Percentiles rank a stretch among this genome's conserved stretches.
Evolutionary conservation across 1,139 yeast genomes (phyloP).

Genomic region (Nakaseomyces kungkrabaensis): DNA sequence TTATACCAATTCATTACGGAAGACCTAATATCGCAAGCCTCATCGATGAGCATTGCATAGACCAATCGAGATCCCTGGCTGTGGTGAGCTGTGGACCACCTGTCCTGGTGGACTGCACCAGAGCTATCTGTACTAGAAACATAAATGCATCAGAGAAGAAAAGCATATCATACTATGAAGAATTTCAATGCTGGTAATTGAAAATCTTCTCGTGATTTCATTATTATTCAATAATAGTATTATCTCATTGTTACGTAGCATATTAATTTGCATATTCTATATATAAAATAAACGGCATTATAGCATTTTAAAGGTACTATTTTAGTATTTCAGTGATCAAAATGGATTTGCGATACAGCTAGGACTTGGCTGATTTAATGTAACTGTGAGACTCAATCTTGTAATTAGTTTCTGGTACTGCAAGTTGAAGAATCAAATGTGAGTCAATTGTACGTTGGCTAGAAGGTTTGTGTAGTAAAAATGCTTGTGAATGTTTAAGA

Average conservation of each 20-base stretch:
- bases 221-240: too few species aligned
- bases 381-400: too few species aligned
- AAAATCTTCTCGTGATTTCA: not conserved
- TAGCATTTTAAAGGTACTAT: too few species aligned
- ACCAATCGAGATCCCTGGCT: slow-evolving; percentile 29
- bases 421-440: too few species aligned
- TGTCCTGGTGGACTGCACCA: slow-evolving; percentile 42
- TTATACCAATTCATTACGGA: slow-evolving; percentile 29
- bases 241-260: not conserved
- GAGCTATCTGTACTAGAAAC: slow-evolving; percentile 30
- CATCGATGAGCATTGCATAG: slow-evolving; percentile 21
- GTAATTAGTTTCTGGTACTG: too few species aligned
- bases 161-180: slow-evolving; percentile 20
- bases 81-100: slow-evolving; percentile 46
- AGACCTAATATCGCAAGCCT: slow-evolving; percentile 38
- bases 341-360: too few species aligned
- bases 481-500: too few species aligned
- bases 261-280: not conserved
- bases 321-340: too few species aligned
- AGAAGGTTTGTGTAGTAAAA: too few species aligned
- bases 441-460: too few species aligned
- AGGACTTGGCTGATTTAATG: too few species aligned
- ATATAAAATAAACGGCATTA: too few species aligned
- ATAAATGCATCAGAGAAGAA: slow-evolving; percentile 9
- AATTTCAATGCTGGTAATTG: slow-evolving; percentile 22